Evolutionary conservation across 179 eudicot genomes (phyloP), one percentile per base, ranked within the genome.

Genomic region (Corrigiola litoralis): DNA sequence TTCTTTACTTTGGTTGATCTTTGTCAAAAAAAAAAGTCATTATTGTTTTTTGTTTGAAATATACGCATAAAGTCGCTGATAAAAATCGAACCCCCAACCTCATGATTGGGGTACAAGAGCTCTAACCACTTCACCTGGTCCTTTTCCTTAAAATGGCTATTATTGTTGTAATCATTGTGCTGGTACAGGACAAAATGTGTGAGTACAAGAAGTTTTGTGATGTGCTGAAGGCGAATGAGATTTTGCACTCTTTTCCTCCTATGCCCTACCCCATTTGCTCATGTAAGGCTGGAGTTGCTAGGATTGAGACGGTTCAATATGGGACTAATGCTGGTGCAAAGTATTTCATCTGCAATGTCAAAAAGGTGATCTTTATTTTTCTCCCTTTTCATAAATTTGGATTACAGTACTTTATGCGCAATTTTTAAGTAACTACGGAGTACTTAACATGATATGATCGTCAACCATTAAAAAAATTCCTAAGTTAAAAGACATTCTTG

Each of bases 241-340:
- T 67, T 23, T 17, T 36, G 23, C 18, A 25, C 1, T 1, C 4
- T 16, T 57, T 11, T 17, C 71, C 56, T 0, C 21, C 17, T n/a
- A n/a, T 40, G 1, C 64, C 48, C 0, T 58, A 31, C 62, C 71
- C 71, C 0, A 24, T 49, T 6, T 67, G 65, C 45, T 16, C 63
- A 16, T 67, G 71, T 36, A 46, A 44, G 44, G 71, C 71, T 58
- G 71, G 71, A 46, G 18, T 67, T 32, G 32, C 64, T 32, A 46
- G 64, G 57, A 4, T 67, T 23, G 71, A 46, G 16, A 58, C 36
- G 14, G 24, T 13, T n/a, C 45, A 11, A 34, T 9, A 23, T 32
- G 55, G 56, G 0, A 33, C 56, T 29, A 4, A 56, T 46, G 20
- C 42, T 47, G 57, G 48, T 16, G 18, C 57, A 3, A 57, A 47